Conservation (phyloP, 805 yeast genomes). For the Yarrowia keelungensis region DNA sequence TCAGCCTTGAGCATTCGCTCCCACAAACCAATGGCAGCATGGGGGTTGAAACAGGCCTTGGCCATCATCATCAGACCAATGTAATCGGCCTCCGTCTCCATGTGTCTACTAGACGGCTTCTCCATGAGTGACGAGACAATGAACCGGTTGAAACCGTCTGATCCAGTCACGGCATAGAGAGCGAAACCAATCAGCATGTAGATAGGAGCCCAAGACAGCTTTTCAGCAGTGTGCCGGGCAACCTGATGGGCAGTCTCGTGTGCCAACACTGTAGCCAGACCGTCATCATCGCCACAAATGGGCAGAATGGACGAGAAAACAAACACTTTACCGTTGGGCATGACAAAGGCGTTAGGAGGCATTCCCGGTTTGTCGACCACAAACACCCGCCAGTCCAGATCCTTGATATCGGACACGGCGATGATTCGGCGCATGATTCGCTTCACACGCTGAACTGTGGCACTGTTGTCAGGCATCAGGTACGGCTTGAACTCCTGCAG, state of each 20-base stretch:
- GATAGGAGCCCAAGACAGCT: slow-evolving; percentile 76
- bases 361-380: slow-evolving; percentile 70
- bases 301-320: slow-evolving; percentile 81
- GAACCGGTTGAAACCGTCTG: slow-evolving; percentile 59
- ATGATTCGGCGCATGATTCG: slow-evolving; percentile 70
- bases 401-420: slow-evolving; percentile 46
- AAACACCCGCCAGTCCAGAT: slow-evolving; percentile 75
- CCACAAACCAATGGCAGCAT: slow-evolving; percentile 81
- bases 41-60: slow-evolving; percentile 82
- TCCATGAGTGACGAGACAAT: slow-evolving; percentile 63
- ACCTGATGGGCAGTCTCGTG: slow-evolving; percentile 95
- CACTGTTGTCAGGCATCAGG: slow-evolving; percentile 69
- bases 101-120: slow-evolving; percentile 86
- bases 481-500: slow-evolving; percentile 59
- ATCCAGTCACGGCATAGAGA: slow-evolving; percentile 68
- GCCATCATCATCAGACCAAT: slow-evolving; percentile 94
- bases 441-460: slow-evolving; percentile 63
- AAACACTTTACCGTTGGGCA: slow-evolving; percentile 96
- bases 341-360: slow-evolving; percentile 96
- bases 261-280: slow-evolving; percentile 90
- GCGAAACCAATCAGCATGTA: slow-evolving; percentile 61
- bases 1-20: slow-evolving; percentile 70
- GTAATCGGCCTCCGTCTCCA: slow-evolving; percentile 96
- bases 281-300: slow-evolving; percentile 82
- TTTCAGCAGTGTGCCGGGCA: slow-evolving; percentile 90